Base-by-base conservation (phyloP, 1,139 yeast species). In the Debaryomycetaceae sp. region DNA sequence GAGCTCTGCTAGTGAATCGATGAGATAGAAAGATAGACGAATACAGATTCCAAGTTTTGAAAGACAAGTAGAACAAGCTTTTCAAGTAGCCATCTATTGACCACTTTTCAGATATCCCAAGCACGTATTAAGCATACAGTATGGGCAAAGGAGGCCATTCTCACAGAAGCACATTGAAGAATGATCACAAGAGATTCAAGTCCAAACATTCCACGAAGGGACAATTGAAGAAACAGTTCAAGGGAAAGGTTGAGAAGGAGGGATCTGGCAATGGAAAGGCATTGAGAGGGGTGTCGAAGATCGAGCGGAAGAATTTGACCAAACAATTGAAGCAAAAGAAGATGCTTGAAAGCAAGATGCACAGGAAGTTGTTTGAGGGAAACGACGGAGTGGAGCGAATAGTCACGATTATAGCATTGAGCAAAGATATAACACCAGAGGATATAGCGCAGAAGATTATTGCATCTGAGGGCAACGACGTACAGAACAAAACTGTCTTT, bases 151-250 rank as follows among this genome's bases (percentile, higher is more conserved):
- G 75, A 38, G 88, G 87, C 45, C 85, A 83, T 59, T 82, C 87
- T 14, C 97, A 91, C 62, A 78, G 97, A 61, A 76, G 93, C 14
- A 82, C 96, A 7, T 71, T 87, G 45, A 91, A 89, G 66, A 85
- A 84, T 63, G 83, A 83, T 44, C 96, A 91, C 58, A 93, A 93
- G 68, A 78, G 93, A 8, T 93, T 89, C 76, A 93, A 93, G 62
- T 82, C 96, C 6, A 85, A 83, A 59, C 98, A 93, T 71, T 81
- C 97, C 20, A 80, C 95, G n/a, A 93, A 93, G 61, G 88, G 97
- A 45, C 82, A 90, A 44, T 64, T 90, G 57, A 91, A 89, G 62
- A 86, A 87, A 51, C 75, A 80, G 48, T 74, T 72, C 55, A 91
- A 91, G 63, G 98, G 98, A 50, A 90, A 89, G 64, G 89, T 93